Evolutionary conservation across 1,284 basidiomycete species (phyloP), one percentile per base, ranked within the genome.

Genomic region (Meira nashicola): DNA sequence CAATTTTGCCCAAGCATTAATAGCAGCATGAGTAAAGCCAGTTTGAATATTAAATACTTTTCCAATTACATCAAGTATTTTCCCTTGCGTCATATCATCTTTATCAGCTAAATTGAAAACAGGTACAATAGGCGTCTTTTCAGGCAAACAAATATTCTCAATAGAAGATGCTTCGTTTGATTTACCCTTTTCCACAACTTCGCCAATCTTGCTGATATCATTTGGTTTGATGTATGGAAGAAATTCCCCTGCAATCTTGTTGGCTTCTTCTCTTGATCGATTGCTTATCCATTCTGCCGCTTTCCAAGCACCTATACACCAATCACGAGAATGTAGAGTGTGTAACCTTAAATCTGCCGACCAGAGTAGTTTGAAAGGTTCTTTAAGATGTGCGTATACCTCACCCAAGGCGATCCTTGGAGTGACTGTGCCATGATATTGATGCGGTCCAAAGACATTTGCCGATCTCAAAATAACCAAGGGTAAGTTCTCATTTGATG

Each of bases 61-160:
- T 39, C 64, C 58, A 14, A 62, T 53, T 53, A 65, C 62, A 2
- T 54, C 46, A n/a, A 70, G 52, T 9, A 70, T 55, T 54, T 64
- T 70, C 38, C 66, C 66, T 50, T 67, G 65, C 23, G 59, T 64
- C 15, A 67, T 54, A 15, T 72, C 60, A 5, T 58, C 60, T 19
- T 66, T 64, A 50, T 72, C 70, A n/a, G 67, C 68, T 6, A 72
- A 50, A 52, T 72, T 70, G 57, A 72, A 68, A 44, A 72, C 59
- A 44, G 67, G 66, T 11, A 66, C 68, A 14, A 51, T 54, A 9
- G 70, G 70, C 2, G 64, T 63, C 33, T 62, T 52, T 9, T 49
- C 54, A 23, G 64, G 62, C 1, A 62, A 57, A 46, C 70, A 72
- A 54, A 62, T 62, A 17, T 56, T 60, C 5, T 59, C 25, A 14